phyloP scores from a whole-genome alignment of 768 basidiomycete genomes.

The Chiua virens region DNA sequence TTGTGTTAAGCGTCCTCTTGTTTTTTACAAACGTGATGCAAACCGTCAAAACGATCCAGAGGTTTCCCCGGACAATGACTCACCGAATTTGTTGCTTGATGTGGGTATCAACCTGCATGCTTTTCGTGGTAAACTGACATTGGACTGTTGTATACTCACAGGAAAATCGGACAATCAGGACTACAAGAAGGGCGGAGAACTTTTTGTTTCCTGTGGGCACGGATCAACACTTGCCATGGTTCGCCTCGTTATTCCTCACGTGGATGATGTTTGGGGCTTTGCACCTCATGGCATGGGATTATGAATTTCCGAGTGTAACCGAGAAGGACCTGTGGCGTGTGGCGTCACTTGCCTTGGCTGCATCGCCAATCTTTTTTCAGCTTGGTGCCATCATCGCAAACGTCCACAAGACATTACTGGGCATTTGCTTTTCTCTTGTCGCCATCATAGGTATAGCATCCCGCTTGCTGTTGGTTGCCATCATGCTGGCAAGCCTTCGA shows the following conservation, averaged over 20 bases:
- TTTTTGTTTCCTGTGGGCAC: neutral
- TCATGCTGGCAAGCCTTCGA: conserved; percentile 5
- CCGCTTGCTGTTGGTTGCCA: neutral
- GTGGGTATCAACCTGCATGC: neutral
- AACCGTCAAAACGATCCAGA: neutral
- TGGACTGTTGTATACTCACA: neutral
- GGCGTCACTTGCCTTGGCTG: no score
- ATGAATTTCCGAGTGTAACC: no score
- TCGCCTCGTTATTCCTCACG: neutral
- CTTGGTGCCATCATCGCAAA: no score
- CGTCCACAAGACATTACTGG: no score
- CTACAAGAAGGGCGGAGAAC: neutral
- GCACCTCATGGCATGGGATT: no score
- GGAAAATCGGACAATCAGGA: neutral
- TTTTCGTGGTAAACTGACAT: neutral
- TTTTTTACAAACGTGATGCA: neutral
- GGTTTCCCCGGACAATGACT: neutral
- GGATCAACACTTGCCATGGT: neutral
- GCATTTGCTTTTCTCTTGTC: no score
- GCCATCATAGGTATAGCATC: no score
- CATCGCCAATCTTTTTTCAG: no score
- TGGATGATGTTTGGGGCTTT: neutral
- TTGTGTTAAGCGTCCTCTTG: neutral
- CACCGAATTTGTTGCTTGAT: no score
- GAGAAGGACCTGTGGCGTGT: no score